Percentiles rank a stretch among this genome's conserved stretches.
These are phyloP conservation scores for Fonsecaea nubica DNA, from an alignment of 2,329 filamentous ascomycete species.

Conservation along the genomic window DNA sequence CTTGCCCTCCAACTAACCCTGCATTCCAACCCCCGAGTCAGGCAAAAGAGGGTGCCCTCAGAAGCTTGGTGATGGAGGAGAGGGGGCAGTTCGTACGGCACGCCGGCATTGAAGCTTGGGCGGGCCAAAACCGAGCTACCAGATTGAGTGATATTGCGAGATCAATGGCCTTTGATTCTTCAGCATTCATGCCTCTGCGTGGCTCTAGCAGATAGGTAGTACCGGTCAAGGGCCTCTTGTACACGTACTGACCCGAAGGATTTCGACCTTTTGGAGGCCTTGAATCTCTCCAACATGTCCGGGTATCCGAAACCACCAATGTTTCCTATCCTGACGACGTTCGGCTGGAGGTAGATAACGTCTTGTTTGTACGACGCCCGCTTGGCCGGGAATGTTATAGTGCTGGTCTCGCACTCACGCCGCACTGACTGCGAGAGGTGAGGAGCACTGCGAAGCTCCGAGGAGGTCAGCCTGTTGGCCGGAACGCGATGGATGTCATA, in stretches of 20 bases:
- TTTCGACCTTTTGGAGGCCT: conserved; percentile 6
- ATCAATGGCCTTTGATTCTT: background rate
- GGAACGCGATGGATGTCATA: conserved; percentile 2
- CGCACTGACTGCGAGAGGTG: background rate
- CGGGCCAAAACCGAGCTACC: background rate
- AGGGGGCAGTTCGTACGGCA: background rate
- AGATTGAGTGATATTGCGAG: background rate
- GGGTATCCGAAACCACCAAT: conserved; percentile 7
- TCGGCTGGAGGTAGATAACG: background rate
- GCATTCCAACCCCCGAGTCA: conserved; percentile 10
- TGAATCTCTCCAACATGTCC: background rate
- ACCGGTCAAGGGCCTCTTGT: background rate
- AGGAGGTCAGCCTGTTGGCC: background rate
- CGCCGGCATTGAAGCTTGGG: conserved; percentile 3
- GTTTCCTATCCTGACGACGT: background rate
- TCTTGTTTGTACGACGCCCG: background rate
- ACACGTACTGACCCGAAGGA: background rate
- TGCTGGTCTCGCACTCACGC: background rate
- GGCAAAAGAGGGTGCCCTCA: background rate
- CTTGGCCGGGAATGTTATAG: background rate
- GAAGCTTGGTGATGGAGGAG: conserved; percentile 2
- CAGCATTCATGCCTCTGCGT: background rate
- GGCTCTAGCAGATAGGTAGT: background rate
- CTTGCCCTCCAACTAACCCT: background rate
- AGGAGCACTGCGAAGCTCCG: conserved; percentile 3